These are phyloP conservation scores for Litchi chinensis DNA, from an alignment of 345 rosid species.

Conservation along the genomic window DNA sequence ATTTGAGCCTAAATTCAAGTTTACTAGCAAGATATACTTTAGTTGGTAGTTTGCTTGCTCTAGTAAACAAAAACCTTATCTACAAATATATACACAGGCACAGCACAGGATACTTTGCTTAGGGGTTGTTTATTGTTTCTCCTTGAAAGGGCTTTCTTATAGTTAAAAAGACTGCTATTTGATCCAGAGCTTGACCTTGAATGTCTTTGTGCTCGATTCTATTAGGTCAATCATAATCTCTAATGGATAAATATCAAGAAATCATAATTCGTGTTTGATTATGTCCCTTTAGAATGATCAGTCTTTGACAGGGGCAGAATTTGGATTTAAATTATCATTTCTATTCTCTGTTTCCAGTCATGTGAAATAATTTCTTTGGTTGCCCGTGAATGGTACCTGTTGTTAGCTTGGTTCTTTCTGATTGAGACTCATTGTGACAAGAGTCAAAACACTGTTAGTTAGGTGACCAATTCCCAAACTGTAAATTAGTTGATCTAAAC, in stretches of 20 bases:
- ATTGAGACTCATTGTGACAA: neutral
- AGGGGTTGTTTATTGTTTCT: neutral
- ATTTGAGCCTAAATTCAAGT: no score
- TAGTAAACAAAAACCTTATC: no score
- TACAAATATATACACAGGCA: no score
- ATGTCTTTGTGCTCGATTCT: neutral
- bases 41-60: no score
- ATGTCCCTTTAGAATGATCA: neutral
- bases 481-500: neutral
- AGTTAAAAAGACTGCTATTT: neutral
- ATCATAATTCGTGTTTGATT: neutral
- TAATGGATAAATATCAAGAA: neutral
- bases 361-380: neutral
- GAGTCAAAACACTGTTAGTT: neutral
- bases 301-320: no score
- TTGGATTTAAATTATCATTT: neutral
- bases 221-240: neutral
- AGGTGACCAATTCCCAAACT: neutral
- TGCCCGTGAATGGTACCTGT: neutral
- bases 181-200: neutral
- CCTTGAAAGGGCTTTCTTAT: neutral
- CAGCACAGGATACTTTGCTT: no score
- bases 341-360: neutral
- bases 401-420: neutral
- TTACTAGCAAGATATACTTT: no score